A percentile compares a stretch with the other conserved stretches of the same genome.
These are phyloP conservation scores for Kwoniella bestiolae DNA, from an alignment of 768 basidiomycete species.

Conservation along the genomic window DNA sequence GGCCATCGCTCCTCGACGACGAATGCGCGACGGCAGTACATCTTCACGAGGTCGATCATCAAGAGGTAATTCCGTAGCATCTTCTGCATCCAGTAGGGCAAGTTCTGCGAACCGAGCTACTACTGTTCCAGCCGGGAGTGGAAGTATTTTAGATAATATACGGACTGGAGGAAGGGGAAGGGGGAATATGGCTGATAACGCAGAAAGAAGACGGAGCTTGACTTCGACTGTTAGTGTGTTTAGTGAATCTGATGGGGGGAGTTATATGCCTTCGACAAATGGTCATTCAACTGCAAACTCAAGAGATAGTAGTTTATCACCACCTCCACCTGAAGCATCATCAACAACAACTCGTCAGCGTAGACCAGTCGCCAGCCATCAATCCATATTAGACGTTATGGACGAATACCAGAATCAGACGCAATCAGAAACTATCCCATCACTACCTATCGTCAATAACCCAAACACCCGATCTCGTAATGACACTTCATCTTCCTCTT, in stretches of 20 bases:
- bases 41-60: slow-evolving; percentile 10
- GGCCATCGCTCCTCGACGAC: slow-evolving; percentile 29
- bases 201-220: slow-evolving; percentile 4
- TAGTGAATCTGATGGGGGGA: slow-evolving; percentile 13
- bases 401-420: not conserved
- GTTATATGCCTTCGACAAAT: not conserved
- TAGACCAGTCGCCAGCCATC: not conserved
- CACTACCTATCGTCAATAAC: not conserved
- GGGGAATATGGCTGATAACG: not conserved
- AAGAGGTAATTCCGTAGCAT: not conserved
- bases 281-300: not conserved
- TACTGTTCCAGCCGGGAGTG: not conserved
- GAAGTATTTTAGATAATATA: not conserved
- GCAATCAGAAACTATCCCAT: not conserved
- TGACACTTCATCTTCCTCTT: slow-evolving; percentile 4
- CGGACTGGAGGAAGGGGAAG: not conserved
- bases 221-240: not conserved
- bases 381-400: slow-evolving; percentile 4
- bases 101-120: slow-evolving; percentile 1
- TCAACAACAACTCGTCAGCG: slow-evolving; percentile 1
- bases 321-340: not conserved
- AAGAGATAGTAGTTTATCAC: slow-evolving; percentile 16
- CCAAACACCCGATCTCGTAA: not conserved
- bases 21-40: slow-evolving; percentile 34
- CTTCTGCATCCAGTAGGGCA: slow-evolving; percentile 5